phyloP scores from a whole-genome alignment of 1,139 yeast genomes.

The Saccharomycopsis hybrid region DNA sequence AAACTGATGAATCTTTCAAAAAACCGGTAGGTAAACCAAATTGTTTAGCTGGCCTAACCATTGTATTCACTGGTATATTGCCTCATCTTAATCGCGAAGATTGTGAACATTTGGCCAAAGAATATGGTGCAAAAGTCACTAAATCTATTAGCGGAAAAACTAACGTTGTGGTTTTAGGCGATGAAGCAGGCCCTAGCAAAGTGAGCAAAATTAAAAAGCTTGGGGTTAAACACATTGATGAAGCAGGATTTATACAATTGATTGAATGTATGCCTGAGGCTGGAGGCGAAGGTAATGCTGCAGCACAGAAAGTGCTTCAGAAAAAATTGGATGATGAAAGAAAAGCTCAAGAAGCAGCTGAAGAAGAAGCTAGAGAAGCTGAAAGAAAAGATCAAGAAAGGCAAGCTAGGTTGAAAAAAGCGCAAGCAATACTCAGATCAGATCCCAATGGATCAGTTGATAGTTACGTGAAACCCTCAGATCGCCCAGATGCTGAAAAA shows the following conservation, averaged over 20 bases:
- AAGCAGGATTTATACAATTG: slow-evolving; percentile 76
- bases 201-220: slow-evolving; percentile 69
- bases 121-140: slow-evolving; percentile 92
- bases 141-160: slow-evolving; percentile 83
- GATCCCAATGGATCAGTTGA: slow-evolving; percentile 16
- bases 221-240: slow-evolving; percentile 75
- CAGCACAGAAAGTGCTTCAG: slow-evolving; percentile 64
- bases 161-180: slow-evolving; percentile 84
- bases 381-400: slow-evolving; percentile 27
- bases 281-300: slow-evolving; percentile 81
- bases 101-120: slow-evolving; percentile 70
- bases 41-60: slow-evolving; percentile 79
- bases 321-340: slow-evolving; percentile 58
- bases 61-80: slow-evolving; percentile 88
- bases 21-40: slow-evolving; percentile 76
- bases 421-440: slow-evolving; percentile 20
- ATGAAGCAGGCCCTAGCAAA: slow-evolving; percentile 96
- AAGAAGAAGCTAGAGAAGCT: slow-evolving; percentile 36
- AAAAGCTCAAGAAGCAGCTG: slow-evolving; percentile 45
- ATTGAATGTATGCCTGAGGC: slow-evolving; percentile 79
- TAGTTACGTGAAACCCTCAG: slow-evolving; percentile 26
- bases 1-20: slow-evolving; percentile 29
- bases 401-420: slow-evolving; percentile 26
- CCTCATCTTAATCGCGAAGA: slow-evolving; percentile 74
- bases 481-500: slow-evolving; percentile 44